Base-by-base conservation (phyloP, 2,329 filamentous ascomycete genomes). In the Metarhizium sp. region DNA sequence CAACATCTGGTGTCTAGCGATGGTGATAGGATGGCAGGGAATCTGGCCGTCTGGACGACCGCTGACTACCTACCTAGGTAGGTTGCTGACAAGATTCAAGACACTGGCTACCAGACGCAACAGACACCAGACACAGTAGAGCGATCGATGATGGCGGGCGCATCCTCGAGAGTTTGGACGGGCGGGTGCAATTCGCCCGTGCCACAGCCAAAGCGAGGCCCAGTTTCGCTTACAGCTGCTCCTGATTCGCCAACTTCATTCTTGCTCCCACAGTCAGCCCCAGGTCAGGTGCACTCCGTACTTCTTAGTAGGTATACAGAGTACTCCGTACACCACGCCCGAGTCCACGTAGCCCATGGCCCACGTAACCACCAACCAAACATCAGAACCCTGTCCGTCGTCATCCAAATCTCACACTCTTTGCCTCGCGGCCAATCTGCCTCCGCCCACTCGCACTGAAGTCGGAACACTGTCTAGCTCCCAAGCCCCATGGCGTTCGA, bases 201-300 rank as follows among this genome's bases (percentile, higher is more conserved):
- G 32, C 32, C 32, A 34, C 32, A 7, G 32, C 32, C 32, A 34
- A 34, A 45, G 6, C 16, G 3, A 30, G 14, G 45, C n/a, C 18
- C 14, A 42, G 47, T 14, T 51, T 59, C 58, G 58, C 56, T 59
- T 58, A 57, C 36, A 43, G 32, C 14, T 42, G 38, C 32, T n/a
- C 46, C 57, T 55, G 34, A 58, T 56, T 59, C 49, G 58, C 14
- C 13, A 3, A n/a, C 20, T 14, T 30, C 25, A 10, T 48, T 20
- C 13, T 13, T 11, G 38, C n/a, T 25, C 42, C 6, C n/a, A 45
- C n/a, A 45, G 42, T 20, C 42, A 7, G 32, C 32, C 32, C 32
- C 32, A 34, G 10, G 7, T 7, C 32, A 8, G 10, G 10, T 34
- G 32, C 8, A 10, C 32, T 11, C 7, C 32, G 32, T 34, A 34